These are phyloP conservation scores for Aspergillus haitiensis DNA, from an alignment of 495 filamentous ascomycete species.

Conservation along the genomic window DNA sequence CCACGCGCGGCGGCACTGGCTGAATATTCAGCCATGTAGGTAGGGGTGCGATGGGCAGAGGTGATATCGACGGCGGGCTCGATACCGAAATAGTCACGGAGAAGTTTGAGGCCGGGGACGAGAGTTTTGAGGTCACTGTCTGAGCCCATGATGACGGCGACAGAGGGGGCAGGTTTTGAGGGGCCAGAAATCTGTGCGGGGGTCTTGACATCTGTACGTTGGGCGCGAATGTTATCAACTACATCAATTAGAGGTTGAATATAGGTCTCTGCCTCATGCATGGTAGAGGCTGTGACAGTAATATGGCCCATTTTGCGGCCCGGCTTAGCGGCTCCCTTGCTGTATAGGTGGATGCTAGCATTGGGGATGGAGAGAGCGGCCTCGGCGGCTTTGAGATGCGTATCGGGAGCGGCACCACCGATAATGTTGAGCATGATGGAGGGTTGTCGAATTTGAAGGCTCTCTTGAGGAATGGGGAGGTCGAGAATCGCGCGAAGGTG, in stretches of 20 bases:
- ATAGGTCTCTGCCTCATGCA: slow-evolving; percentile 69
- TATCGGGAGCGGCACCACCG: slow-evolving; percentile 67
- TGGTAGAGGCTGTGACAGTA: slow-evolving; percentile 68
- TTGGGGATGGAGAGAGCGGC: slow-evolving; percentile 61
- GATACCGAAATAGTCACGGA: slow-evolving; percentile 69
- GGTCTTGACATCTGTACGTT: slow-evolving; percentile 52
- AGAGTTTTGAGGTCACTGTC: slow-evolving; percentile 87
- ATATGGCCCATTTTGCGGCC: slow-evolving; percentile 96
- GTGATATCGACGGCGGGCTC: slow-evolving; percentile 80
- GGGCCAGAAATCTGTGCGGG: slow-evolving; percentile 34
- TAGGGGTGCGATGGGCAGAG: slow-evolving; percentile 89
- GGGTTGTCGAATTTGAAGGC: slow-evolving; percentile 58
- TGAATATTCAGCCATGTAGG: slow-evolving; percentile 77
- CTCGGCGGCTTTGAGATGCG: slow-evolving; percentile 67
- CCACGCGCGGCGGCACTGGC: slow-evolving; percentile 64
- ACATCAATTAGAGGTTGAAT: slow-evolving; percentile 65
- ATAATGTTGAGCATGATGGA: slow-evolving; percentile 98
- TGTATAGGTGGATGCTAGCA: slow-evolving; percentile 82
- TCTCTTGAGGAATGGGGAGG: slow-evolving; percentile 64
- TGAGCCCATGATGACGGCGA: slow-evolving; percentile 92
- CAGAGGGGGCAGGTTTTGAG: slow-evolving; percentile 54
- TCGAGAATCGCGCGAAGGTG: slow-evolving; percentile 86
- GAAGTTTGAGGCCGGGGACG: slow-evolving; percentile 70
- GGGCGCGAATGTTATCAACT: slow-evolving; percentile 63
- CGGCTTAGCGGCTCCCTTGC: slow-evolving; percentile 78